Base-by-base conservation (phyloP, 1,284 basidiomycete genomes). In the Marasmius oreades region DNA sequence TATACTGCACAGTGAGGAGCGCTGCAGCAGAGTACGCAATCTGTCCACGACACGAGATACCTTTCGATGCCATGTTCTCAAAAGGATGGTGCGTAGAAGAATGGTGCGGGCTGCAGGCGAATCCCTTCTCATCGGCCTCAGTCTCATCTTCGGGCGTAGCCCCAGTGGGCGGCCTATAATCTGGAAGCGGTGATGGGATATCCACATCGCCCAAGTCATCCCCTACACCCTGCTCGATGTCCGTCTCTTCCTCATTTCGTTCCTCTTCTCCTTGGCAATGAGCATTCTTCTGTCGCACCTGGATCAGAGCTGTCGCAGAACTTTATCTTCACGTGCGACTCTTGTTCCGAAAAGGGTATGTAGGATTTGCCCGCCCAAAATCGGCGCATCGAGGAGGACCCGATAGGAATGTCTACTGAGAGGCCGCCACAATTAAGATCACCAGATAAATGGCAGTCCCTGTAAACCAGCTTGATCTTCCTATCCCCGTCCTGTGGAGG, bases 1-100 rank as follows among this genome's bases (percentile, higher is more conserved):
- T 5, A 47, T 47, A 47, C 22, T 47, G 45, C 4, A 16, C 23
- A 47, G 22, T 47, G 5, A 24, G 4, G 4, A 24, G 5, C 4
- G 26, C 23, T 16, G 50, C 6, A 53, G 24, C 22, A 45, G 5
- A 47, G 45, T 31, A 24, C 7, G 23, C n/a, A 5, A 52, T 4
- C 46, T 44, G n/a, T 55, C 57, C 5, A 26, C 55, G 36, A 8
- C 53, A 53, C 23, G 37, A 12, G 23, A 52, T 26, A 23, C 18
- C 1, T 18, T 45, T 51, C 44, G 52, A 52, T 37, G 36, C 51
- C 24, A 50, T 42, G 18, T 47, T 47, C 16, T 24, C 23, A 22
- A 47, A 47, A n/a, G n/a, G n/a, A n/a, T n/a, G n/a, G n/a, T n/a
- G n/a, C n/a, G n/a, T n/a, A n/a, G n/a, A n/a, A n/a, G n/a, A n/a